Conservation (phyloP, 768 basidiomycete genomes). For the Coprinopsis cinerea region DNA sequence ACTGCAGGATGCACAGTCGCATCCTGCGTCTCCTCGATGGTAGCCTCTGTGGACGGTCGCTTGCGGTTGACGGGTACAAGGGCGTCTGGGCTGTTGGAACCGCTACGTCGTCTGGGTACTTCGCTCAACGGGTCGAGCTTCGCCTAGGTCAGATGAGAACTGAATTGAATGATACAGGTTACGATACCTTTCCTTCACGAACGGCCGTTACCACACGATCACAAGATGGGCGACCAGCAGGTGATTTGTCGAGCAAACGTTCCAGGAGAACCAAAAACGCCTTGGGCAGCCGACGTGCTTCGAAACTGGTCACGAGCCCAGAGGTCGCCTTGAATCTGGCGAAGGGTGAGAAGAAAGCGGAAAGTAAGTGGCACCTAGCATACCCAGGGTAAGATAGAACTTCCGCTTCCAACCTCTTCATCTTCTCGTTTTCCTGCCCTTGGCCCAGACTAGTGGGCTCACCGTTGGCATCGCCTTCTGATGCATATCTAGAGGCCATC, state of each 20-base stretch:
- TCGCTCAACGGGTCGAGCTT: conserved; percentile 17
- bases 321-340: conserved; percentile 46
- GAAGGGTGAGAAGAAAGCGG: background rate
- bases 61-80: background rate
- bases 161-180: background rate
- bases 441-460: conserved; percentile 25
- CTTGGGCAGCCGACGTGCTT: conserved; percentile 65
- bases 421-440: conserved; percentile 49
- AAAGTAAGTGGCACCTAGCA: background rate
- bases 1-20: background rate
- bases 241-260: conserved; percentile 56
- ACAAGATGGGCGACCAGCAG: conserved; percentile 60
- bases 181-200: conserved; percentile 61
- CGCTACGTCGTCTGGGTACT: background rate
- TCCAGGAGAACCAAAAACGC: conserved; percentile 70
- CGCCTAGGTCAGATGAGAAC: background rate
- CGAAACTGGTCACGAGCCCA: conserved; percentile 49
- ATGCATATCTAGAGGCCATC: conserved; percentile 43
- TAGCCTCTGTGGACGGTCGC: background rate
- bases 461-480: conserved; percentile 48
- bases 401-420: conserved; percentile 66
- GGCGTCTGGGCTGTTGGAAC: background rate
- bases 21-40: background rate
- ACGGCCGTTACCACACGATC: conserved; percentile 69
- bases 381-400: conserved; percentile 74